Base-by-base conservation (phyloP, 257 asterid species). In the Misopates orontium region DNA sequence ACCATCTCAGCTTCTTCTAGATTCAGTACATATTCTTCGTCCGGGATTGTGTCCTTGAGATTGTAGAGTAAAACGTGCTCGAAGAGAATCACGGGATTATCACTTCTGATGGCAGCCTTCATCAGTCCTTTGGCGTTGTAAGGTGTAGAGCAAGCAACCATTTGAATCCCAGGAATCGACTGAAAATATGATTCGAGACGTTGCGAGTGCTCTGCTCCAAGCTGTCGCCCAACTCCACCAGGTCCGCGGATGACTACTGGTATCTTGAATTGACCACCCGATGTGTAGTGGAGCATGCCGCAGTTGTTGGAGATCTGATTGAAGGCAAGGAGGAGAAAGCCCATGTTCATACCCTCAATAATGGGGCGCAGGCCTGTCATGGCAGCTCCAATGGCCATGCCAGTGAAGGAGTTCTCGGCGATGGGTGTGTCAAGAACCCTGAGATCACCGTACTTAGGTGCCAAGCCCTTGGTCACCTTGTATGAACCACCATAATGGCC, bases 201-300 rank as follows among this genome's bases (percentile, higher is more conserved):
- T 67, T 89, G 97, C 2, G 97, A 89, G 75, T 89, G 97, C 78
- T 89, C 97, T 0, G 97, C 97, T 23, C 95, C 97, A 8, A 89
- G 93, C 79, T 89, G 97, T 32, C 95, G 87, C 18, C 97, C 97
- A 22, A 89, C 97, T 28, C 95, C 97, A 18, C 97, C 97, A n/a
- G 97, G 97, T 2, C 97, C 97, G 22, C 95, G 90, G 78, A 90
- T 85, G 55, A 90, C 95, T 8, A 77, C 60, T 3, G 97, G 97
- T 17, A 90, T 90, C 45, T 78, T 90, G 47, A 87, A 90, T 79
- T 90, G 95, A 20, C 95, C 95, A 40, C 94, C 97, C 36, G 94
- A 90, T 40, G 97, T 87, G 75, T 90, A 90, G 77, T 90, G 95
- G 50, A 90, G 94, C 97, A 87, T 90, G 58, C 97, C 95, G 22